phyloP scores from a whole-genome alignment of 2,329 filamentous ascomycete genomes.

The Colletotrichum paranaense region DNA sequence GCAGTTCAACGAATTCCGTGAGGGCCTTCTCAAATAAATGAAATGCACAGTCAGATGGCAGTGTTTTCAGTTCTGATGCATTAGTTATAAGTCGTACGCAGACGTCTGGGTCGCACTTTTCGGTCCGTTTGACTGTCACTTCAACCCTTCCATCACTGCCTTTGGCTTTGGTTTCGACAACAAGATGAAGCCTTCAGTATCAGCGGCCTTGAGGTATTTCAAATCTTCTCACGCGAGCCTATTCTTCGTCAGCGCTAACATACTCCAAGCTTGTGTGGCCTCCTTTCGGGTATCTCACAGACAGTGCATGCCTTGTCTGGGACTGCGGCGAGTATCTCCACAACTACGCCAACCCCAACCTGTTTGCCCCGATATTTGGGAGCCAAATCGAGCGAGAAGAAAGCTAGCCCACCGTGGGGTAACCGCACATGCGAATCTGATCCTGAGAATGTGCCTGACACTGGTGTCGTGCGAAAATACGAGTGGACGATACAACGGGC shows the following conservation, averaged over 20 bases:
- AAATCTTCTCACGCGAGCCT: background rate
- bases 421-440: constrained; percentile 16
- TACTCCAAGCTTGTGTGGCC: background rate
- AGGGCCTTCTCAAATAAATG: background rate
- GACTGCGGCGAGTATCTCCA: background rate
- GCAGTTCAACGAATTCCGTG: background rate
- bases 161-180: background rate
- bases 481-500: constrained; percentile 29
- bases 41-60: background rate
- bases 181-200: constrained; percentile 1
- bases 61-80: background rate
- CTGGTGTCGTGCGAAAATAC: constrained; percentile 27
- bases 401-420: constrained; percentile 18
- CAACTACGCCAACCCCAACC: background rate
- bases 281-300: constrained; percentile 3
- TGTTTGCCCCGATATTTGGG: constrained; percentile 15
- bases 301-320: background rate
- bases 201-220: constrained; percentile 15
- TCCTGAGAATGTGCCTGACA: constrained; percentile 25
- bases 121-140: background rate
- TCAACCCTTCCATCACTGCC: background rate
- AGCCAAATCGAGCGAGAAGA: background rate
- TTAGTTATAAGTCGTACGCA: background rate
- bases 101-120: background rate
- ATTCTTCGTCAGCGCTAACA: constrained; percentile 1